Percentiles rank a stretch among this genome's conserved stretches.
phyloP scores from a whole-genome alignment of 2,329 filamentous ascomycete genomes.

The Neofusicoccum sp. region DNA sequence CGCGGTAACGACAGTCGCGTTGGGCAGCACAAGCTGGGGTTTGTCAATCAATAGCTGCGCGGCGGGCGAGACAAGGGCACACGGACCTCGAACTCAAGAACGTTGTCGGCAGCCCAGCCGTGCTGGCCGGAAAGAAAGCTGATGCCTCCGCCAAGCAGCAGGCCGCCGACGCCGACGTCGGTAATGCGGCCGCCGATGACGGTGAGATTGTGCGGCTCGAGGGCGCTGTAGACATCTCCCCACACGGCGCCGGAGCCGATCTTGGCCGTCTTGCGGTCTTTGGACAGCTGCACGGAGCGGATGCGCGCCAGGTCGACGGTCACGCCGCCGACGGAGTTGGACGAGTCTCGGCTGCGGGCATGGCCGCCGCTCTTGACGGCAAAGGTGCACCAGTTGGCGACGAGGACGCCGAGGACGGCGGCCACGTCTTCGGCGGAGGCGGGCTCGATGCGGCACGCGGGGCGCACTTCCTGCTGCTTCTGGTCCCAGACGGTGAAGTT shows the following conservation, averaged over 20 bases:
- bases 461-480: background rate
- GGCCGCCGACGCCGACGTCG: conserved; percentile 21
- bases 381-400: conserved; percentile 19
- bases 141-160: conserved; percentile 19
- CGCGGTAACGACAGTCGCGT: conserved; percentile 11
- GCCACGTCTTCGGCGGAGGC: conserved; percentile 29
- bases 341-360: conserved; percentile 25
- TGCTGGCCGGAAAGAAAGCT: conserved; percentile 9
- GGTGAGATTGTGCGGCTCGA: conserved; percentile 8
- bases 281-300: conserved; percentile 16
- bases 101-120: conserved; percentile 3
- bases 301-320: conserved; percentile 31
- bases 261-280: conserved; percentile 19
- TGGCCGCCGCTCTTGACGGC: conserved; percentile 33
- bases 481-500: conserved; percentile 9
- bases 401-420: conserved; percentile 29
- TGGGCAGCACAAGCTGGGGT: background rate
- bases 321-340: conserved; percentile 31
- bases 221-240: conserved; percentile 21
- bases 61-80: background rate
- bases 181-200: conserved; percentile 18
- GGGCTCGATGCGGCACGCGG: conserved; percentile 24
- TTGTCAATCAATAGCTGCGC: background rate
- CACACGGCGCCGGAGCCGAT: conserved; percentile 19
- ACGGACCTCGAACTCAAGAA: background rate